phyloP scores from a whole-genome alignment of 2,329 filamentous ascomycete species.

The Elsinoe arachidis region DNA sequence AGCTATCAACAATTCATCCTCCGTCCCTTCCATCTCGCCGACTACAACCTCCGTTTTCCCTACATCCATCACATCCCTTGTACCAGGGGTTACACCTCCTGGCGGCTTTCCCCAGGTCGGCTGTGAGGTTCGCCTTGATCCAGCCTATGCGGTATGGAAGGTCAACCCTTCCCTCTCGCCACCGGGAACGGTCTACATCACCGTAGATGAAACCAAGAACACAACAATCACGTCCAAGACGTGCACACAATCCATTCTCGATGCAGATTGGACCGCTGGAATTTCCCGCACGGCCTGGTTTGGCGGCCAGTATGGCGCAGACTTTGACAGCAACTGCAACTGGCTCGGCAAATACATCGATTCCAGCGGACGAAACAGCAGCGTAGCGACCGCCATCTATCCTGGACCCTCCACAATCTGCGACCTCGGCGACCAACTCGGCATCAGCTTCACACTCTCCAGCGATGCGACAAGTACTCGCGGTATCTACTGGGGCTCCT shows the following conservation, averaged over 20 bases:
- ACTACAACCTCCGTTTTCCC: background rate
- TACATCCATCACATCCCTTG: background rate
- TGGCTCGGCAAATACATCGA: background rate
- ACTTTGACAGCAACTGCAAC: background rate
- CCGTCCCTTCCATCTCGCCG: background rate
- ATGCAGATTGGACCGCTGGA: background rate
- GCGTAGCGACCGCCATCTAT: background rate
- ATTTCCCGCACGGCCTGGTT: background rate
- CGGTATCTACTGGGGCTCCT: background rate
- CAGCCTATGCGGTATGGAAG: background rate
- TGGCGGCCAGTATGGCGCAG: background rate
- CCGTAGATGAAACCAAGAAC: background rate
- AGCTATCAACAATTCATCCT: background rate
- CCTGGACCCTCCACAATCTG: background rate
- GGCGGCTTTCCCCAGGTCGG: background rate
- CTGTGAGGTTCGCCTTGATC: background rate
- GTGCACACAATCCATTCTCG: background rate
- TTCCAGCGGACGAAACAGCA: background rate
- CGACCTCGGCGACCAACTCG: background rate
- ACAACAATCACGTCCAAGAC: background rate
- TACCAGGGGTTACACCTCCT: background rate
- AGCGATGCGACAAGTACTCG: background rate
- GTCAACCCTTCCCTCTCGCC: background rate
- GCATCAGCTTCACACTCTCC: background rate
- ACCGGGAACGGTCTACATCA: background rate